Conservation (phyloP, 345 rosid species). For the Bruguiera gymnorhiza region DNA sequence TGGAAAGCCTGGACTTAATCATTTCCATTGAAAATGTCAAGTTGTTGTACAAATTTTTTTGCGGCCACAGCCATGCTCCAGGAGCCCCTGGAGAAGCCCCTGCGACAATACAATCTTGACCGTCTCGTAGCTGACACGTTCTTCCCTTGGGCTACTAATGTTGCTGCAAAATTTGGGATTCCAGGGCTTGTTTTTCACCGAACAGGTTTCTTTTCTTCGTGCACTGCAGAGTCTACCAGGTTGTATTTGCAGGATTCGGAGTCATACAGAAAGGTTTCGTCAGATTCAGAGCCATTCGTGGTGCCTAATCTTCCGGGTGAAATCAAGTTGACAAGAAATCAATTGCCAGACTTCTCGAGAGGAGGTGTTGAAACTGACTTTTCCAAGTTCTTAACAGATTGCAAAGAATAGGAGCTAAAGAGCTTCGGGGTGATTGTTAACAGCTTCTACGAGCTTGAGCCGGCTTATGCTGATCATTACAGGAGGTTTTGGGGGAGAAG, state of each 20-base stretch:
- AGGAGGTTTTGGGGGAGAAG: not conserved
- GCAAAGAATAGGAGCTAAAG: conserved; percentile 36
- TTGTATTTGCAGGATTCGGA: not conserved
- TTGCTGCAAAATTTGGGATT: conserved; percentile 29
- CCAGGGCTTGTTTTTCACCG: conserved; percentile 41
- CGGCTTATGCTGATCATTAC: not conserved
- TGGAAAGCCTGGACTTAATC: not conserved
- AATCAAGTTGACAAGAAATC: conserved; percentile 20
- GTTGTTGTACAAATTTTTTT: not conserved
- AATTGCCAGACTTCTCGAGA: not conserved
- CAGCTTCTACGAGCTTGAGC: conserved; percentile 37
- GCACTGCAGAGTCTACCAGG: not conserved
- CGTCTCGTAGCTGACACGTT: conserved; percentile 31
- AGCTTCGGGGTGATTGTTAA: conserved; percentile 66
- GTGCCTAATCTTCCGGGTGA: conserved; percentile 35
- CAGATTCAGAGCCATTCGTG: conserved; percentile 31
- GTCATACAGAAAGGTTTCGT: conserved; percentile 22
- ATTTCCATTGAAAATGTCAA: not conserved
- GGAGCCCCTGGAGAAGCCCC: conserved; percentile 26
- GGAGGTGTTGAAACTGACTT: conserved; percentile 3
- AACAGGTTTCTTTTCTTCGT: conserved; percentile 24
- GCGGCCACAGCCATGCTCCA: conserved; percentile 21
- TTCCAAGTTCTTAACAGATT: conserved; percentile 14
- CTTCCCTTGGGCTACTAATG: conserved; percentile 33
- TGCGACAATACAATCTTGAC: conserved; percentile 20